phyloP scores from a whole-genome alignment of 495 filamentous ascomycete genomes.

The Tetracladium setigerum region DNA sequence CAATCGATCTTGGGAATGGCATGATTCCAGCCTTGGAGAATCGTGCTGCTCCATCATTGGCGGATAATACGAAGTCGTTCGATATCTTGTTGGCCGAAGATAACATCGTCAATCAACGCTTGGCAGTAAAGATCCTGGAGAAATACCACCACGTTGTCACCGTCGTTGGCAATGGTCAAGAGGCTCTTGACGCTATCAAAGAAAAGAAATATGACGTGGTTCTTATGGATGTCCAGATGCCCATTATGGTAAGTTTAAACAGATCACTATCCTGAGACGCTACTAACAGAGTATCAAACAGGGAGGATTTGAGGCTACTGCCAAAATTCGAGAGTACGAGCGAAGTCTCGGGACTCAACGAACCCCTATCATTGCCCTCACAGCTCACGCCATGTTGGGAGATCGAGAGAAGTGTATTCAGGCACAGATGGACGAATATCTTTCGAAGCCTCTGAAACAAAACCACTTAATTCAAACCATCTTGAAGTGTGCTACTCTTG shows the following conservation, averaged over 20 bases:
- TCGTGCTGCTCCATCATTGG: conserved; percentile 81
- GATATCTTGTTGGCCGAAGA: conserved; percentile 95
- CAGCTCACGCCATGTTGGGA: conserved; percentile 98
- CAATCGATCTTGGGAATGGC: conserved; percentile 94
- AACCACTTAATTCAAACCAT: conserved; percentile 99
- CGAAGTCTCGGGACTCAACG: conserved; percentile 65
- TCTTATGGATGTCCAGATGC: conserved; percentile 99
- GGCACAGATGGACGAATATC: conserved; percentile 98
- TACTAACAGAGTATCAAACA: conserved; percentile 22
- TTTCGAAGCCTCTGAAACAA: conserved; percentile 96
- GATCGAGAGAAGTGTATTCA: conserved; percentile 98
- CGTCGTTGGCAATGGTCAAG: conserved; percentile 89
- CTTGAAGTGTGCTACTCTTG: conserved; percentile 87
- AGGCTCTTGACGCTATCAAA: conserved; percentile 85
- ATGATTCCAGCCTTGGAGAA: conserved; percentile 98
- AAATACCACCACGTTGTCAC: conserved; percentile 97
- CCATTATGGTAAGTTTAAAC: conserved; percentile 67
- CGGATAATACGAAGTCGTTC: conserved; percentile 92
- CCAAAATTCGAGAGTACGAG: conserved; percentile 94
- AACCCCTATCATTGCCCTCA: conserved; percentile 94
- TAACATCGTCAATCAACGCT: conserved; percentile 93
- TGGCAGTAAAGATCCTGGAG: conserved; percentile 95
- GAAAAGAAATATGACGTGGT: conserved; percentile 91
- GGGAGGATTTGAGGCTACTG: conserved; percentile 97
- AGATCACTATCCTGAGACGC: neutral